phyloP scores from a whole-genome alignment of 176 grass and related monocot genomes.

The Oryza officinalis region DNA sequence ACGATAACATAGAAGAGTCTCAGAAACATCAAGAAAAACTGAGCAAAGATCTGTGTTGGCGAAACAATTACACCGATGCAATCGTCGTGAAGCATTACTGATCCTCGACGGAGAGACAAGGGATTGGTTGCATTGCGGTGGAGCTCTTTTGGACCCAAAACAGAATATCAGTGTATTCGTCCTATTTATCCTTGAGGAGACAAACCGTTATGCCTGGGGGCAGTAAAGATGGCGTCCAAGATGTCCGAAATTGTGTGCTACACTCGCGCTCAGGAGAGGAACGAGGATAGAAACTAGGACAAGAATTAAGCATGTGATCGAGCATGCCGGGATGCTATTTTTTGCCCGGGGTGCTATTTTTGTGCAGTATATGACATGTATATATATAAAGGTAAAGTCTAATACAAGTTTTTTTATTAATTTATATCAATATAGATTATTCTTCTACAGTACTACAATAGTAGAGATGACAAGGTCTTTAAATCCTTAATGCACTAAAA shows the following conservation, averaged over 20 bases:
- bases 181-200: slow-evolving; percentile 18
- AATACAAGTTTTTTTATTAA: too few relatives aligned
- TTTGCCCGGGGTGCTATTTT: slow-evolving; percentile 45
- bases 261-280: slow-evolving; percentile 18
- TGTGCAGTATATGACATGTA: background rate
- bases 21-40: slow-evolving; percentile 4
- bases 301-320: background rate
- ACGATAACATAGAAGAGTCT: background rate
- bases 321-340: background rate
- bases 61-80: slow-evolving; percentile 52
- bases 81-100: slow-evolving; percentile 27
- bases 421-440: too few relatives aligned
- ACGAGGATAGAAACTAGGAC: background rate
- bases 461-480: too few relatives aligned
- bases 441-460: too few relatives aligned
- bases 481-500: too few relatives aligned
- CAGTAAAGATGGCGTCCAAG: background rate
- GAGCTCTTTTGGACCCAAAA: background rate
- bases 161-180: background rate
- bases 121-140: background rate
- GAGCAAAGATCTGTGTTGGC: slow-evolving; percentile 32
- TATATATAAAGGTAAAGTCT: too few relatives aligned
- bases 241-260: slow-evolving; percentile 32
- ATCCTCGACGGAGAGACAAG: slow-evolving; percentile 11
- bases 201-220: background rate